These are phyloP conservation scores for Fraxinus latifolia DNA, from an alignment of 305 asterid genomes.

Conservation along the genomic window DNA sequence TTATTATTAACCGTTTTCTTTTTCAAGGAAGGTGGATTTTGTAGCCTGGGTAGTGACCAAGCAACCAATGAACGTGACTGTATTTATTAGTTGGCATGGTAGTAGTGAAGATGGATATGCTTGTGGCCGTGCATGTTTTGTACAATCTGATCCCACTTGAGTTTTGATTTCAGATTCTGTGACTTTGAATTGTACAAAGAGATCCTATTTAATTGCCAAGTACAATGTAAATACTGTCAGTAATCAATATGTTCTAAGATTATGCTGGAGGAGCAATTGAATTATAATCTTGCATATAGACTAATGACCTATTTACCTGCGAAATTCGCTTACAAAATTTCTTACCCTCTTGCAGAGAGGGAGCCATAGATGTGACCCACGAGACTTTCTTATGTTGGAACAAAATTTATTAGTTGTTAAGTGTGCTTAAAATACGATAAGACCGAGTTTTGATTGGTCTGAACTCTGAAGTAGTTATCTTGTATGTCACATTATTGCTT, in stretches of 20 bases:
- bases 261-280: neutral
- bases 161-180: neutral
- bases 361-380: neutral
- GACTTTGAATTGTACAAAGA: neutral
- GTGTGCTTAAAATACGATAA: neutral
- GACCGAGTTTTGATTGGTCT: neutral
- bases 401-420: neutral
- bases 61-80: neutral
- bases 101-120: neutral
- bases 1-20: neutral
- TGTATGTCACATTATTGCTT: neutral
- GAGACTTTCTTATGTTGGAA: neutral
- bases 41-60: neutral
- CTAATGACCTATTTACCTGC: neutral
- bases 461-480: neutral
- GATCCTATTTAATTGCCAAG: neutral
- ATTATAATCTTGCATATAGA: neutral
- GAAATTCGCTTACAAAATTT: neutral
- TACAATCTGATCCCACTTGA: neutral
- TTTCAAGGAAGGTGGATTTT: neutral
- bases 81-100: neutral
- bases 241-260: neutral
- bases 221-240: slow-evolving; percentile 1
- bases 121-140: neutral
- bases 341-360: neutral